Percentiles rank a stretch among this genome's conserved stretches.
Evolutionary conservation across 306 rosid genomes (phyloP).

Genomic region (Comarum palustre): DNA sequence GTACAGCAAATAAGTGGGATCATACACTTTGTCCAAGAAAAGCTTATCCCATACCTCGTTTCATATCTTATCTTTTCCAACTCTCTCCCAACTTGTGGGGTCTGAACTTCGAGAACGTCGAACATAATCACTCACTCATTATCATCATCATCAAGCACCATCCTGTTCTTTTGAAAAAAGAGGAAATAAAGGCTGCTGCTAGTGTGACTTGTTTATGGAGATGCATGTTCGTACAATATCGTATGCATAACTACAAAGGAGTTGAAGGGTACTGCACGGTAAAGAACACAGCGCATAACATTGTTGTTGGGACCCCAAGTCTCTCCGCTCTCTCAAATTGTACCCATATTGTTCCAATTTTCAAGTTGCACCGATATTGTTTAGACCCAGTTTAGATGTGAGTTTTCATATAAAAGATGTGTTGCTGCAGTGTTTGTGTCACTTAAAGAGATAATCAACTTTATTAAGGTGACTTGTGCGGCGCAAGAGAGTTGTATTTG

Average conservation of each 20-base stretch:
- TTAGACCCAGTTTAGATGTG: neutral
- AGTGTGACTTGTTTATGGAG: conserved; percentile 16
- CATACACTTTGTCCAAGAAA: conserved; percentile 58
- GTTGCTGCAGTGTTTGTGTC: neutral
- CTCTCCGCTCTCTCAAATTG: conserved; percentile 9
- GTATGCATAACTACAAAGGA: conserved; percentile 33
- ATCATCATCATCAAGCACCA: conserved; percentile 30
- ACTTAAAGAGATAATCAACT: neutral
- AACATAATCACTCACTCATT: conserved; percentile 30
- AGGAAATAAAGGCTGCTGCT: neutral
- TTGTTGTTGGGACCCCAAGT: neutral
- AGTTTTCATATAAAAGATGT: neutral
- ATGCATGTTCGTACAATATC: conserved; percentile 71
- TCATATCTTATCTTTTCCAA: conserved; percentile 61
- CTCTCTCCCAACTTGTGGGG: conserved; percentile 52
- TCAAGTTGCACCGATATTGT: neutral
- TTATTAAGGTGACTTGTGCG: neutral
- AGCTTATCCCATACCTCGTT: conserved; percentile 55
- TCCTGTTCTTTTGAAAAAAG: conserved; percentile 11
- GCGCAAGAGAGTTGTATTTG: neutral
- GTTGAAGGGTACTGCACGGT: conserved; percentile 35
- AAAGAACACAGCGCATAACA: conserved; percentile 33
- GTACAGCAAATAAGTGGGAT: conserved; percentile 41
- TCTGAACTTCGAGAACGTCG: conserved; percentile 44
- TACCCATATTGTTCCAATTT: neutral